phyloP scores from a whole-genome alignment of 331 rosid species.

The Ulmus americana region DNA sequence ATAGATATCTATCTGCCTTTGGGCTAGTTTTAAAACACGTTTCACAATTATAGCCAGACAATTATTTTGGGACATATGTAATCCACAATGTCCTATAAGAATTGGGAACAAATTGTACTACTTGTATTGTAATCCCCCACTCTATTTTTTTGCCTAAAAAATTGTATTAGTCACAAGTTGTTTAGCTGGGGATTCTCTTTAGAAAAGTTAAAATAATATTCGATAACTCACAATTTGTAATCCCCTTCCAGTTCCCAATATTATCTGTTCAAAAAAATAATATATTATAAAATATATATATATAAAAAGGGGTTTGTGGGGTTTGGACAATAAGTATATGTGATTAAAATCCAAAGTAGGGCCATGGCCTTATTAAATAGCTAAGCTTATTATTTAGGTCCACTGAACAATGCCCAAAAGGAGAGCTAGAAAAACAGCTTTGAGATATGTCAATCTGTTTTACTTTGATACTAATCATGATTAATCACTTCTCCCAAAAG shows the following conservation, averaged over 20 bases:
- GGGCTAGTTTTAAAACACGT: constrained; percentile 23
- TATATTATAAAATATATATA: not conserved
- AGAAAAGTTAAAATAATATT: too few species aligned
- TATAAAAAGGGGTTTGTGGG: constrained; percentile 3
- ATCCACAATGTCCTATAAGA: constrained; percentile 36
- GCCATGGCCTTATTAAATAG: constrained; percentile 9
- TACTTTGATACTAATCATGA: too few species aligned
- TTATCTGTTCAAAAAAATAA: too few species aligned
- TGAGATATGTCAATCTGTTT: too few species aligned
- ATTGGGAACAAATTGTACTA: constrained; percentile 21
- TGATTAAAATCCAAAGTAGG: constrained; percentile 3
- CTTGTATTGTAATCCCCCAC: too few species aligned
- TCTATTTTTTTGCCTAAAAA: too few species aligned
- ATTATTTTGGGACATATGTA: constrained; percentile 49
- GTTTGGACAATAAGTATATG: not conserved
- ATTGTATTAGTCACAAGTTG: too few species aligned
- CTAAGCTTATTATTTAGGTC: constrained; percentile 9
- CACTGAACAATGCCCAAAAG: not conserved
- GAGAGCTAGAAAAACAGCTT: too few species aligned
- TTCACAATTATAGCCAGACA: constrained; percentile 39
- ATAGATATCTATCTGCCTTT: not conserved
- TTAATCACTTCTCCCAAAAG: too few species aligned
- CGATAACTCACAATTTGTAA: too few species aligned
- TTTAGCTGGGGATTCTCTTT: too few species aligned
- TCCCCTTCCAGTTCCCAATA: too few species aligned